Evolutionary conservation across 2,329 filamentous ascomycete genomes (phyloP), one percentile per base, ranked within the genome.

Genomic region (Aspergillus phoenicis): DNA sequence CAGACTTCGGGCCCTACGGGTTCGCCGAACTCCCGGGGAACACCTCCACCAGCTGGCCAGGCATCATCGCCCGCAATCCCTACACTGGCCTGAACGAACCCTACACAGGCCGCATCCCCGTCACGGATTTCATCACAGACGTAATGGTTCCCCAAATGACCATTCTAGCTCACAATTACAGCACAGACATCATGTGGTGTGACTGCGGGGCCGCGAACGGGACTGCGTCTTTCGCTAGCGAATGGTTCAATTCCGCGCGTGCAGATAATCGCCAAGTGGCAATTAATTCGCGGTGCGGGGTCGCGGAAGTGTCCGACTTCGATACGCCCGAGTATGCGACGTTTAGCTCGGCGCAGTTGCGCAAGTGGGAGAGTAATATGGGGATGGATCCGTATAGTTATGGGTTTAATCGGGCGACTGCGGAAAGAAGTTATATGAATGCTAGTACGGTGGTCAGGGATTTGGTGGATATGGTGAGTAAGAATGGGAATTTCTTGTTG

Each of bases 331-430:
- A 87, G 69, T 88, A 87, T 68, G 74, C 77, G 28, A 78, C 77
- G 7, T 85, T 82, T 68, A 73, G 76, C 2, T 77, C 80, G 3
- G 79, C 82, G 8, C 83, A 85, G 69, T 69, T 75, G 33, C 77
- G 83, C 28, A 87, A 87, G 70, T 88, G 85, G 85, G 85, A 87
- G 72, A 82, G 75, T 43, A 87, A 82, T 71, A 78, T 79, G 45
- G 85, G 85, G 39, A 84, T 88, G 82, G 85, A 87, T 65, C 85
- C 85, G 0, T 87, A 79, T 66, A 81, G 77, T 63, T 87, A 87
- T 65, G 85, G 85, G 3, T 87, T 83, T 72, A 87, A 88, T 68
- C 76, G 81, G 6, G 84, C 83, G 1, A 88, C 84, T 0, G 76
- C 66, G 73, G 1, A 68, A 66, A 10, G 28, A 0, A 76, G 74